phyloP scores from a whole-genome alignment of 495 filamentous ascomycete species.

The Daldinia bambusicola region DNA sequence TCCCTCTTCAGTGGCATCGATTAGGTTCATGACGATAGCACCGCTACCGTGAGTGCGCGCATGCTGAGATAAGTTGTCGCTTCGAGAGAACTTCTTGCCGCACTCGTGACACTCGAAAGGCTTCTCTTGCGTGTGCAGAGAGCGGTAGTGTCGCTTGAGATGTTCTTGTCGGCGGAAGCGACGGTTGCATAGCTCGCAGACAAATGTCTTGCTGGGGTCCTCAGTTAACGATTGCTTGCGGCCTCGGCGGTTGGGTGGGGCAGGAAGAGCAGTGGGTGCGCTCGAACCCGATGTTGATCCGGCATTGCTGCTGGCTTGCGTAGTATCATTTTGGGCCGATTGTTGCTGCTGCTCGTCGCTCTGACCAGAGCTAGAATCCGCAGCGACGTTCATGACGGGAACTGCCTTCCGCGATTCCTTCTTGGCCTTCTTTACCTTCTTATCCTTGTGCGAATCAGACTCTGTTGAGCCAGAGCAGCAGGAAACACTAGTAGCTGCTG shows the following conservation, averaged over 20 bases:
- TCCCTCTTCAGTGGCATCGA: constrained; percentile 69
- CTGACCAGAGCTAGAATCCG: constrained; percentile 54
- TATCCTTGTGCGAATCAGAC: constrained; percentile 63
- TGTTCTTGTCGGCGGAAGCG: constrained; percentile 99
- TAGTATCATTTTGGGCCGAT: constrained; percentile 41
- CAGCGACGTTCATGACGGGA: constrained; percentile 58
- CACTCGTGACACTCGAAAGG: constrained; percentile 97
- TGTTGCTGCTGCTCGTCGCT: constrained; percentile 54
- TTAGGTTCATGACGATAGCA: constrained; percentile 87
- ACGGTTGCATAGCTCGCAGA: constrained; percentile 93
- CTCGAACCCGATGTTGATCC: constrained; percentile 40
- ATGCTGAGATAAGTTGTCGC: constrained; percentile 96
- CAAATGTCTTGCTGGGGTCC: constrained; percentile 97
- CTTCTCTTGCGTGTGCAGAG: constrained; percentile 98
- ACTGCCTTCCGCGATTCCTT: constrained; percentile 53
- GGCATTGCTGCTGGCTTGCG: constrained; percentile 39
- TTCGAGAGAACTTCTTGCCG: constrained; percentile 98
- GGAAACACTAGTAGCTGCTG: constrained; percentile 60
- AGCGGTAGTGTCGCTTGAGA: constrained; percentile 98
- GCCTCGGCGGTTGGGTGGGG: constrained; percentile 87
- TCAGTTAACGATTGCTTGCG: constrained; percentile 99
- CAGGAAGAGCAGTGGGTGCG: constrained; percentile 56
- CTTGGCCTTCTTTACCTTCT: constrained; percentile 72
- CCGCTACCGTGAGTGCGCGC: constrained; percentile 91
- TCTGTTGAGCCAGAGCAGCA: constrained; percentile 60